Evolutionary conservation across 2,329 filamentous ascomycete genomes (phyloP), one percentile per base, ranked within the genome.

Genomic region (Penicillium sp.): DNA sequence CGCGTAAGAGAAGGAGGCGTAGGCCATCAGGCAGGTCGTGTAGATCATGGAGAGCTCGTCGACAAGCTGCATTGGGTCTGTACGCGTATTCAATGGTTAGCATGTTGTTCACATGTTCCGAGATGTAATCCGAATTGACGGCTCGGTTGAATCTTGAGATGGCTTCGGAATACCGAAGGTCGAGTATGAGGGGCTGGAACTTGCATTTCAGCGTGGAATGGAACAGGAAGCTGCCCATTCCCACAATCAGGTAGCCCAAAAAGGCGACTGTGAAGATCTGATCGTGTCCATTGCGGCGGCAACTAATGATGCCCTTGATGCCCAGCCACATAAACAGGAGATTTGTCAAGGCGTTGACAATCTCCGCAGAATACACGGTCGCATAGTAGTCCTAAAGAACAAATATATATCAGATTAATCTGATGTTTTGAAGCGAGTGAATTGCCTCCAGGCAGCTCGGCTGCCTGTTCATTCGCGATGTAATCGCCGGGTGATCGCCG

Each of bases 281-380:
- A 56, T 92, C 89, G 75, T 96, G 91, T 16, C 83, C 82, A 75
- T 96, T 82, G 63, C 82, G 83, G 40, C 89, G 71, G 73, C 91
- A 96, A 73, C 87, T 92, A 55, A 81, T 78, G 61, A 95, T 85
- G 24, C 93, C 93, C 70, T 88, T 89, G 65, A 86, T 77, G 7
- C 91, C 91, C 19, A 96, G 83, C 74, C 83, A 90, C 67, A 96
- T 81, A 75, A 96, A 96, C 24, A 95, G 79, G 3, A 90, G 73
- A 73, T 96, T 96, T 36, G 92, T 96, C 35, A 93, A 69, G 3
- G 91, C 90, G 76, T 90, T 94, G 71, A 92, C 85, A 47, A 93
- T 86, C 72, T 93, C 90, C 37, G 90, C 90, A 47, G 87, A 84
- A 71, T 92, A 93, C 44, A 84, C 81, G 4, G 89, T 92, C 39